Percentiles rank a stretch among this genome's conserved stretches.
phyloP scores from a whole-genome alignment of 2,329 filamentous ascomycete genomes.

The Alternaria infectoria region DNA sequence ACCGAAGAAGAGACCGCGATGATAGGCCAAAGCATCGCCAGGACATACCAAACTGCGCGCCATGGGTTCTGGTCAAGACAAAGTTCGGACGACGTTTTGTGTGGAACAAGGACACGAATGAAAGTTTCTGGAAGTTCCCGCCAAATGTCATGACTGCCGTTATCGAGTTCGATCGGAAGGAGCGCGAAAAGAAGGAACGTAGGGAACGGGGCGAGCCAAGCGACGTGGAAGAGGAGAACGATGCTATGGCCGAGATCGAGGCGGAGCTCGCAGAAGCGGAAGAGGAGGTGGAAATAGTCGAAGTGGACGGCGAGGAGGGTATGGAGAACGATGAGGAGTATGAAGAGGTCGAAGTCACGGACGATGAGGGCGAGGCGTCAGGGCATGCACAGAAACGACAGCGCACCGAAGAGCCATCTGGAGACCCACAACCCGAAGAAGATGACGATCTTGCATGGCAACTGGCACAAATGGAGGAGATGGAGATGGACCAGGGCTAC shows the following conservation, averaged over 20 bases:
- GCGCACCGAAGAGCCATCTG: constrained; percentile 54
- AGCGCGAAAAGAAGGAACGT: constrained; percentile 70
- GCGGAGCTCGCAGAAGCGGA: constrained; percentile 39
- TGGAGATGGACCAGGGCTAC: constrained; percentile 74
- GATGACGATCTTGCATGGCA: constrained; percentile 96
- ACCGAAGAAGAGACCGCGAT: constrained; percentile 69
- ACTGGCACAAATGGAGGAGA: constrained; percentile 83
- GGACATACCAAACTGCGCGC: constrained; percentile 78
- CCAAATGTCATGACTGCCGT: constrained; percentile 80
- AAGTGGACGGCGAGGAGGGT: constrained; percentile 47
- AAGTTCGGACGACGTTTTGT: constrained; percentile 89
- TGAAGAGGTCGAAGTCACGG: constrained; percentile 77
- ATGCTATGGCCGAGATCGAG: constrained; percentile 43
- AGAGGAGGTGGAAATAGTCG: constrained; percentile 40
- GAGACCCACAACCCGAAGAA: constrained; percentile 69
- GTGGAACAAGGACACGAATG: constrained; percentile 82
- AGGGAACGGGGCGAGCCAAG: constrained; percentile 54
- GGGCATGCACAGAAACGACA: constrained; percentile 57
- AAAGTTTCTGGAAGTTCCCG: constrained; percentile 95
- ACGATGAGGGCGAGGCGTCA: constrained; percentile 56
- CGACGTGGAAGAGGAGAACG: constrained; percentile 36
- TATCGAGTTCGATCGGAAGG: constrained; percentile 70
- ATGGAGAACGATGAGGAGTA: constrained; percentile 72
- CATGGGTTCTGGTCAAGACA: constrained; percentile 93
- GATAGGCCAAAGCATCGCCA: constrained; percentile 85